Evolutionary conservation across 1,139 yeast species (phyloP), one percentile per base, ranked within the genome.

Genomic region (Hanseniaspora gamundiae): DNA sequence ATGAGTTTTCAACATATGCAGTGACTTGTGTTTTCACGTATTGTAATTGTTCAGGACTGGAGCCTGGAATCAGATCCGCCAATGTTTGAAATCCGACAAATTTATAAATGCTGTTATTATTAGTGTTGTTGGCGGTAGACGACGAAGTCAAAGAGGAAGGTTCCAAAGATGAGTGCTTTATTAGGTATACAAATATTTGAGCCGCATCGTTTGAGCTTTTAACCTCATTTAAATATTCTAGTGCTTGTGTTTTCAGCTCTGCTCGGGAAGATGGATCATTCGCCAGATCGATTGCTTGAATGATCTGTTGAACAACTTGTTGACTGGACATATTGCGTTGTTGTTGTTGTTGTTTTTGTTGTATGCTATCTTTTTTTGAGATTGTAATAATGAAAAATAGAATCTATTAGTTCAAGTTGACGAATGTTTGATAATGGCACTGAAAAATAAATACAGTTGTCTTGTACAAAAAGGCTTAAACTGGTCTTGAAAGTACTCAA

Each of bases 271-370:
- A 69, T 41, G 85, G 84, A 58, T 80, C 78, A 50, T 86, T 76
- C 33, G 96, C 97, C 51, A 88, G 80, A 53, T 78, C 81, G 45
- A 91, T 94, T 41, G 96, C 98, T 68, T 87, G 95, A 63, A 77
- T 88, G 59, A 91, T 83, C 69, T 87, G 94, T 54, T 76, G 75
- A 54, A 84, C 87, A 93, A 85, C 84, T 26, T 29, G 14, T 29
- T 40, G 38, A 8, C 27, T n/a, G 17, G 30, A n/a, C 47, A 35
- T 44, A 39, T 42, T 44, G 19, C 21, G 9, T n/a, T 30, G 9
- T 30, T 8, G 9, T 30, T 30, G 35, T n/a, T 31, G 5, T 16
- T n/a, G 17, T 31, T 4, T 31, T 4, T 5, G 13, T n/a, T n/a
- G 10, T 5, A 31, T 6, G 16, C 17, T n/a, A 4, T 31, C 36